These are phyloP conservation scores for Botrytis porri DNA, from an alignment of 2,329 filamentous ascomycete genomes.

Conservation along the genomic window DNA sequence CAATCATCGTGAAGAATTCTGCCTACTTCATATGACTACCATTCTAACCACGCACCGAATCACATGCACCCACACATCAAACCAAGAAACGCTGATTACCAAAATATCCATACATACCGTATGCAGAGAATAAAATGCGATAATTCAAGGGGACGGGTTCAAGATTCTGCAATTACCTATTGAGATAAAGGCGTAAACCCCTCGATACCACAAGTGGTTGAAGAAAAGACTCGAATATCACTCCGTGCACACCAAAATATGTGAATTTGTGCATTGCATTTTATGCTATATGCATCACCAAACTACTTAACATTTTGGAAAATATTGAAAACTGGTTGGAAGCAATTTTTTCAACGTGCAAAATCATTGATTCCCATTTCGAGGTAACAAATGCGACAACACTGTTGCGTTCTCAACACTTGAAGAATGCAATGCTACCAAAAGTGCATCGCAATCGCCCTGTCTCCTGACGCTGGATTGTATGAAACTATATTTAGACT, in stretches of 20 bases:
- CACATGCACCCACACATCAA: background rate
- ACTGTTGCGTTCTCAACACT: background rate
- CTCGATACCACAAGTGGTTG: background rate
- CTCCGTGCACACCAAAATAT: background rate
- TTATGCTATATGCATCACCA: background rate
- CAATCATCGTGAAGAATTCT: background rate
- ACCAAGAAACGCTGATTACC: background rate
- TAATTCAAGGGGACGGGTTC: background rate
- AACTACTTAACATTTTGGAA: background rate
- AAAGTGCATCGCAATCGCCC: background rate
- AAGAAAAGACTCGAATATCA: background rate
- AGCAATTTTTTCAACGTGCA: background rate
- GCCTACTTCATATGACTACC: background rate
- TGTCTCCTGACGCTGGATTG: background rate
- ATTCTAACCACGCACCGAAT: background rate
- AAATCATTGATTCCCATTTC: background rate
- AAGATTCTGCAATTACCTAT: background rate
- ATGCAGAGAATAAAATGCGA: background rate
- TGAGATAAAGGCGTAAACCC: background rate
- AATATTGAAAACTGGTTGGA: background rate
- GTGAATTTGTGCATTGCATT: background rate
- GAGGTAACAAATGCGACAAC: background rate
- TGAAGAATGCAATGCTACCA: slow-evolving; percentile 2
- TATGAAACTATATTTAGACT: background rate
- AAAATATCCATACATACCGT: background rate